phyloP scores from a whole-genome alignment of 805 yeast genomes.

The Kurtzmaniella cleridarum region DNA sequence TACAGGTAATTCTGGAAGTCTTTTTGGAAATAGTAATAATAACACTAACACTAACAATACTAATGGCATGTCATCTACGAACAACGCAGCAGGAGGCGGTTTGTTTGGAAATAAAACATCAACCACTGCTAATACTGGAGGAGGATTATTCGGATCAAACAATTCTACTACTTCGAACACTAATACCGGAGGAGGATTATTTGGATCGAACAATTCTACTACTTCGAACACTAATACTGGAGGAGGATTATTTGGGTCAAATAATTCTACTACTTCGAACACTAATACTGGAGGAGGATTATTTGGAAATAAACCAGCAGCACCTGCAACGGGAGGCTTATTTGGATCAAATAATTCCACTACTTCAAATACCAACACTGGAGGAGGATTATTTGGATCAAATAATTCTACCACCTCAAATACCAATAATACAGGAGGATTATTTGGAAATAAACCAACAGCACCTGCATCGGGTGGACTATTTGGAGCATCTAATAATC shows the following conservation, averaged over 20 bases:
- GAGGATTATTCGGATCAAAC: conserved; percentile 16
- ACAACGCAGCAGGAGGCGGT: conserved; percentile 9
- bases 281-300: conserved; percentile 24
- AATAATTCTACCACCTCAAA: conserved; percentile 7
- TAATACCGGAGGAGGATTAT: conserved; percentile 14
- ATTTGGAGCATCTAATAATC: conserved; percentile 12
- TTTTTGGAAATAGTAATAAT: neutral
- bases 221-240: conserved; percentile 5
- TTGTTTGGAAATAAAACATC: conserved; percentile 17
- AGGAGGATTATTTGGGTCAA: conserved; percentile 20
- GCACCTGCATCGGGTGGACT: conserved; percentile 16
- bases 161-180: conserved; percentile 7
- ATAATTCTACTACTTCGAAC: conserved; percentile 7
- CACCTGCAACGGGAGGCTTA: conserved; percentile 8
- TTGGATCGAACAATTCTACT: conserved; percentile 11
- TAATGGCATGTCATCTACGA: neutral
- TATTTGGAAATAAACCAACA: conserved; percentile 24
- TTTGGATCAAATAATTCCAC: conserved; percentile 4
- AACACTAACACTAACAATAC: neutral
- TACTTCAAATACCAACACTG: conserved; percentile 3
- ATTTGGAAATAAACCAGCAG: conserved; percentile 9
- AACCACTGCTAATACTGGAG: conserved; percentile 14
- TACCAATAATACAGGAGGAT: conserved; percentile 10
- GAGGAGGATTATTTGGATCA: conserved; percentile 22
- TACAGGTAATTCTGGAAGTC: neutral